Percentiles rank a stretch among this genome's conserved stretches.
phyloP scores from a whole-genome alignment of 768 basidiomycete species.

The Russula sp. region DNA sequence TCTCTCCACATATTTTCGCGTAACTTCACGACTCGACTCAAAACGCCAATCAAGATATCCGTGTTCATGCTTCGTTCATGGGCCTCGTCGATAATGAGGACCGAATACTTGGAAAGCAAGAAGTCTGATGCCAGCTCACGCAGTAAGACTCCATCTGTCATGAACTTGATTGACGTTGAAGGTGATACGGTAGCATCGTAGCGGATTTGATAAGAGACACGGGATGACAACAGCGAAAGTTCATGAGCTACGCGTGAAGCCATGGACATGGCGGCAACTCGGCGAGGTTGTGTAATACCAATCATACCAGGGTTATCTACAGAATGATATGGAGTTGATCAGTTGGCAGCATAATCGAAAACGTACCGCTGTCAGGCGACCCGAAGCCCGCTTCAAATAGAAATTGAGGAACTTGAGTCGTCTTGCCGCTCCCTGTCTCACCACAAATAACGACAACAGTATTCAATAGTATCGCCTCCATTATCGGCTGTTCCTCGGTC shows the following conservation, averaged over 20 bases:
- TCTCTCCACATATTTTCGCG: constrained; percentile 87
- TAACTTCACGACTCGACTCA: constrained; percentile 88
- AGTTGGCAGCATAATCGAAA: not conserved
- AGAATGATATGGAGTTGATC: not conserved
- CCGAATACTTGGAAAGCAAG: constrained; percentile 86
- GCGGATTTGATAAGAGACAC: constrained; percentile 94
- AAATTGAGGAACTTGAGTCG: constrained; percentile 97
- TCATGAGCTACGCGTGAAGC: constrained; percentile 90
- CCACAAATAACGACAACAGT: constrained; percentile 83
- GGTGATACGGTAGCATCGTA: constrained; percentile 93
- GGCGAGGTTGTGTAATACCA: constrained; percentile 92
- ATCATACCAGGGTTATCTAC: constrained; percentile 97
- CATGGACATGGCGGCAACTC: constrained; percentile 97
- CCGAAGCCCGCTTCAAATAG: constrained; percentile 97
- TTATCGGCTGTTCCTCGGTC: constrained; percentile 88
- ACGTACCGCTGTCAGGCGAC: constrained; percentile 65
- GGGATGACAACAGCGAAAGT: constrained; percentile 71
- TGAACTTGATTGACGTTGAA: constrained; percentile 93
- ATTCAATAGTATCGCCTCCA: constrained; percentile 85
- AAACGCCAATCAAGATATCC: constrained; percentile 91
- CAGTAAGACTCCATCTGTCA: constrained; percentile 97
- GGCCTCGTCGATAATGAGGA: constrained; percentile 95
- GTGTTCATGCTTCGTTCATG: constrained; percentile 98
- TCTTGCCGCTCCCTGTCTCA: constrained; percentile 98
- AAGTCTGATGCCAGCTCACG: constrained; percentile 92